Percentiles rank a stretch among this genome's conserved stretches.
Conservation (phyloP, 768 basidiomycete species). For the Kwoniella sp. region DNA sequence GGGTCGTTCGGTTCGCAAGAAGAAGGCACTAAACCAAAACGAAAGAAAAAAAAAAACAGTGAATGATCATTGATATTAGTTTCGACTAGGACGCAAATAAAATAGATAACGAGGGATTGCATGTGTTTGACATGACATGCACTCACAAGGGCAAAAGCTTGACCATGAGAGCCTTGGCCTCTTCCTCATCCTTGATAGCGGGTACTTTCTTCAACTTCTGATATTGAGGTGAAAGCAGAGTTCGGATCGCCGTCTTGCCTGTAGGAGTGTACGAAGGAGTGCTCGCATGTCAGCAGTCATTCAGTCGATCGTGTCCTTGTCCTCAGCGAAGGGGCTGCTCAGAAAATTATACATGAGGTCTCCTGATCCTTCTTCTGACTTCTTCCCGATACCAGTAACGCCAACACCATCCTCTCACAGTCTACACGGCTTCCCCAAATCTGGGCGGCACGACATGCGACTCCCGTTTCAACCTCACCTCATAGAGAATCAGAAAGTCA, state of each 20-base stretch:
- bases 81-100: no score
- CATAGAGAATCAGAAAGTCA: no score
- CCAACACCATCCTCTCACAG: no score
- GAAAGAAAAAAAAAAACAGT: neutral
- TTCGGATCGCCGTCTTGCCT: conserved; percentile 94
- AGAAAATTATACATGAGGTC: no score
- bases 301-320: no score
- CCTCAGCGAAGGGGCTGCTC: no score
- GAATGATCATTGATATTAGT: no score
- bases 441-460: no score
- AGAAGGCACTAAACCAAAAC: conserved; percentile 79
- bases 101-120: no score
- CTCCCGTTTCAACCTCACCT: no score
- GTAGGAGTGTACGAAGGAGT: neutral
- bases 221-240: conserved; percentile 88
- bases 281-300: neutral
- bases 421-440: no score
- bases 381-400: no score
- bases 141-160: conserved; percentile 68
- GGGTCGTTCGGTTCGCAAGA: conserved; percentile 78
- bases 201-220: conserved; percentile 72
- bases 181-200: conserved; percentile 70
- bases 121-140: neutral
- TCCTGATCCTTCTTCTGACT: neutral
- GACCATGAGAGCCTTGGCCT: conserved; percentile 69